Evolutionary conservation across 2,329 filamentous ascomycete species (phyloP).

Genomic region (Colletotrichum cereale): DNA sequence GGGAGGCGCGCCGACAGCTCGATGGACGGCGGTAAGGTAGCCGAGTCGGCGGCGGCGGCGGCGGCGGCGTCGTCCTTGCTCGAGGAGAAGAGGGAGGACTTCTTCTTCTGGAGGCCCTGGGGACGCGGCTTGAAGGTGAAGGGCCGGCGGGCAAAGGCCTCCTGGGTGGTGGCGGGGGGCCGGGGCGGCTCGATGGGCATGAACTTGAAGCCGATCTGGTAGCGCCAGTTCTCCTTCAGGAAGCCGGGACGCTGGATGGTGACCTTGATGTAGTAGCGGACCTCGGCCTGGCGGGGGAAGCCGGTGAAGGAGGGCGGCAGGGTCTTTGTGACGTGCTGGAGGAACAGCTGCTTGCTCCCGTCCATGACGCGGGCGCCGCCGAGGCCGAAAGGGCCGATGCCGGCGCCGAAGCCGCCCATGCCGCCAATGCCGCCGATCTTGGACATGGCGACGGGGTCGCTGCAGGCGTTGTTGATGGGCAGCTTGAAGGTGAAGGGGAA

Average conservation of each 20-base stretch:
- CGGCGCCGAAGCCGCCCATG: constrained; percentile 62
- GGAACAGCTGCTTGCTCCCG: constrained; percentile 71
- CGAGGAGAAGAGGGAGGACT: constrained; percentile 70
- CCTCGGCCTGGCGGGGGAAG: constrained; percentile 88
- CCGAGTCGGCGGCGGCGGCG: constrained; percentile 43
- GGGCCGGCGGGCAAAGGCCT: constrained; percentile 85
- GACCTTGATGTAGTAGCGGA: constrained; percentile 95
- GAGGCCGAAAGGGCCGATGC: constrained; percentile 60
- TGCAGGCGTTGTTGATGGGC: constrained; percentile 80
- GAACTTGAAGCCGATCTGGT: constrained; percentile 80
- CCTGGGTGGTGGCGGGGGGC: constrained; percentile 74
- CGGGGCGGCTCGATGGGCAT: constrained; percentile 92
- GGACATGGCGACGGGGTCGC: constrained; percentile 65
- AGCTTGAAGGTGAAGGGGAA: constrained; percentile 86
- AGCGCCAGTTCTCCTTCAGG: constrained; percentile 89
- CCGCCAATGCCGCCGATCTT: constrained; percentile 66
- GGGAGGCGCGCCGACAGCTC: constrained; percentile 85
- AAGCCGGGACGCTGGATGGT: constrained; percentile 90
- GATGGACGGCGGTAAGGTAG: constrained; percentile 72
- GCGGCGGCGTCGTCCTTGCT: constrained; percentile 31
- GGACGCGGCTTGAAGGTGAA: constrained; percentile 66
- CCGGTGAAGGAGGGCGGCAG: constrained; percentile 91
- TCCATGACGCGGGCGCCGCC: constrained; percentile 71
- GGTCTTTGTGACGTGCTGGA: constrained; percentile 83
- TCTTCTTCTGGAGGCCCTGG: constrained; percentile 58